A percentile compares a stretch with the other conserved stretches of the same genome.
Conservation (phyloP, 2,329 filamentous ascomycete species). For the Aureobasidium sp. region DNA sequence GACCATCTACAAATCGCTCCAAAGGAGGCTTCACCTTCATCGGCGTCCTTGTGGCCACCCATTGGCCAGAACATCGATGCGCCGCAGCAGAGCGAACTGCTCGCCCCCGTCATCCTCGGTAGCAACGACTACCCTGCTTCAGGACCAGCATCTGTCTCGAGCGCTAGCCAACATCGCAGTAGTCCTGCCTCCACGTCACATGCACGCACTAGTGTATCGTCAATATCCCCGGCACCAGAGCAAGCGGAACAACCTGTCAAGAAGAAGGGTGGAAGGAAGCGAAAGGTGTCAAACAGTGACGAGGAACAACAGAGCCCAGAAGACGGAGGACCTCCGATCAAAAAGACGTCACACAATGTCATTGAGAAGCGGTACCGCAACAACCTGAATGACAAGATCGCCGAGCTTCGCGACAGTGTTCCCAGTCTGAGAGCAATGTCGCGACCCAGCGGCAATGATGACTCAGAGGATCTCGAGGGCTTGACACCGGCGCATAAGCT, state of each 20-base stretch:
- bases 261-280: slow-evolving; percentile 27
- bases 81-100: not conserved
- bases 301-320: slow-evolving; percentile 20
- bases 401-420: slow-evolving; percentile 82
- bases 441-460: slow-evolving; percentile 52
- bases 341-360: slow-evolving; percentile 97
- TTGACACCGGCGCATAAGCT: slow-evolving; percentile 80
- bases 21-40: slow-evolving; percentile 14
- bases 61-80: slow-evolving; percentile 2
- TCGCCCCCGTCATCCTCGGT: slow-evolving; percentile 1
- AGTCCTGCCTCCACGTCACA: slow-evolving; percentile 24
- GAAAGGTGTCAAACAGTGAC: slow-evolving; percentile 24
- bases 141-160: not conserved
- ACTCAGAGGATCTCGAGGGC: slow-evolving; percentile 62
- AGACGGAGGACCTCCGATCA: slow-evolving; percentile 43
- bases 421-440: slow-evolving; percentile 81
- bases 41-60: not conserved
- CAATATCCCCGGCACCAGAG: slow-evolving; percentile 19
- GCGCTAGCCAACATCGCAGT: not conserved
- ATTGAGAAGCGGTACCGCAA: slow-evolving; percentile 96
- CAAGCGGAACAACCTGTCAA: slow-evolving; percentile 20
- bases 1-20: slow-evolving; percentile 15
- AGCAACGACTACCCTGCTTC: slow-evolving; percentile 11
- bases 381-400: slow-evolving; percentile 96
- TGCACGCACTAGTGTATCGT: slow-evolving; percentile 23